Evolutionary conservation across 257 asterid genomes (phyloP).

Genomic region (Mentha longifolia): DNA sequence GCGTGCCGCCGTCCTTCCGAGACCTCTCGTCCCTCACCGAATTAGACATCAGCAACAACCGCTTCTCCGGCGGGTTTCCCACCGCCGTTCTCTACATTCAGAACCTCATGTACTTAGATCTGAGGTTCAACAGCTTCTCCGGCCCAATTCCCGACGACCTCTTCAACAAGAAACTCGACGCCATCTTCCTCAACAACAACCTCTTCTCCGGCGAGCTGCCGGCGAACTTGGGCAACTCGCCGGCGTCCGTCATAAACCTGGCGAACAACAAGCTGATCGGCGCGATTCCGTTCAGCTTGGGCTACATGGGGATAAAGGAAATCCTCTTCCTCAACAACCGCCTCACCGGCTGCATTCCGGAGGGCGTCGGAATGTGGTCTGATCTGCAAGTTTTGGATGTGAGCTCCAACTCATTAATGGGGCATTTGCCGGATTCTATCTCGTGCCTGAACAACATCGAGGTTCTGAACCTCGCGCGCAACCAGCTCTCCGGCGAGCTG

Average conservation of each 20-base stretch:
- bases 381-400: conserved; percentile 79
- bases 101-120: conserved; percentile 70
- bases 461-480: conserved; percentile 73
- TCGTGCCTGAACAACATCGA: conserved; percentile 71
- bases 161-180: conserved; percentile 73
- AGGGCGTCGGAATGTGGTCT: conserved; percentile 82
- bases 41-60: conserved; percentile 86
- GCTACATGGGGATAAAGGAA: conserved; percentile 73
- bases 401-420: conserved; percentile 66
- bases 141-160: conserved; percentile 75
- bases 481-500: conserved; percentile 68
- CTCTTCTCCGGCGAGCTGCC: conserved; percentile 68
- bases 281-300: conserved; percentile 67
- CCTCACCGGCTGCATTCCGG: conserved; percentile 83
- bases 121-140: conserved; percentile 70
- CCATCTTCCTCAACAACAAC: conserved; percentile 77
- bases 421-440: conserved; percentile 78
- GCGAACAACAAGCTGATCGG: conserved; percentile 78
- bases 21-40: conserved; percentile 56
- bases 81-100: conserved; percentile 48
- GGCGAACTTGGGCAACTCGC: conserved; percentile 75
- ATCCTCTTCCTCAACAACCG: conserved; percentile 76
- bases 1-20: conserved; percentile 55
- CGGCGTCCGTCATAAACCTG: conserved; percentile 78
- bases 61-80: conserved; percentile 73